Base-by-base conservation (phyloP, 768 basidiomycete genomes). In the Rhodotorula babjevae region DNA sequence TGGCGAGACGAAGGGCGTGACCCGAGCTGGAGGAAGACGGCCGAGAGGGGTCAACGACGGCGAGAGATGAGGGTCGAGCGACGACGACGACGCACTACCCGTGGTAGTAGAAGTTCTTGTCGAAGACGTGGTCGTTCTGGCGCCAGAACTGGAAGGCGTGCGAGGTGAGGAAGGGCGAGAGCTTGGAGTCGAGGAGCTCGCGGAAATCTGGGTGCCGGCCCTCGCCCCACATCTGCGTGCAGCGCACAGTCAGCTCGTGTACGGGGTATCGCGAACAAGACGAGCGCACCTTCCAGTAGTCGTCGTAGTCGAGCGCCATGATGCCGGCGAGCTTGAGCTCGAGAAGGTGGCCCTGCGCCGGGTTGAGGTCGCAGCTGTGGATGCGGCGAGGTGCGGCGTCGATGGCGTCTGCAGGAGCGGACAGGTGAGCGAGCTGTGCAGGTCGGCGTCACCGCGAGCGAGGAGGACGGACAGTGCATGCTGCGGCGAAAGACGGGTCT, bases 61-160 rank as follows among this genome's bases (percentile, higher is more conserved):
- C 42, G 44, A 15, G 50, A 21, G 33, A 16, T 15, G 29, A 15
- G 8, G 56, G 10, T 27, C n/a, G 3, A 16, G 57, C n/a, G 36
- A 52, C 12, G 49, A 47, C 50, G 19, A 86, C 87, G 63, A 87
- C 87, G 63, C 84, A 85, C 79, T 90, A 90, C 19, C 90, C 90
- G 50, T 84, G 84, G 76, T 85, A 82, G 79, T 90, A 90, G 80
- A 90, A 91, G 16, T 85, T 85, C 4, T 84, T 82, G 6, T 80
- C 76, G 77, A 83, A 84, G 31, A 82, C 80, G 47, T 81, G 76
- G 65, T 83, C 82, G 75, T 90, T 87, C 75, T 86, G 81, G 69
- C 86, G 84, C 90, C 90, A 91, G 82, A 90, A 90, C 69, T 89
- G 87, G 81, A 89, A 90, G 2, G 89, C 89, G 70, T 84, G 84